Percentiles rank a stretch among this genome's conserved stretches.
Conservation (phyloP, 208 protist genomes). For the Acanthamoeba healyi region DNA sequence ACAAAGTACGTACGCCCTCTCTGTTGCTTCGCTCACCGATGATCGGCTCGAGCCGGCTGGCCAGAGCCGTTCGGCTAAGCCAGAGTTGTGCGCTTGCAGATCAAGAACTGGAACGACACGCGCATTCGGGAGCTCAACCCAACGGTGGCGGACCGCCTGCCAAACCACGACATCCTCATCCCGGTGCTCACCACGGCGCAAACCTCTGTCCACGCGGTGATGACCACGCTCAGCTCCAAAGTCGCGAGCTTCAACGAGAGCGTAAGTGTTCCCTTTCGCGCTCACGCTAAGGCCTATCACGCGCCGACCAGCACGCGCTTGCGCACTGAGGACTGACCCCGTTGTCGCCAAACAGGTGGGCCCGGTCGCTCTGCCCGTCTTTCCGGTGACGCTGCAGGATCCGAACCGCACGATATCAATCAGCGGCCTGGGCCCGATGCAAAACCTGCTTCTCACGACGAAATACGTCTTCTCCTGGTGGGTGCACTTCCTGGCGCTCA, state of each 20-base stretch:
- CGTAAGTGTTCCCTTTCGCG: neutral
- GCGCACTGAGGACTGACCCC: neutral
- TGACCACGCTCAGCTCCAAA: neutral
- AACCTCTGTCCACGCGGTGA: neutral
- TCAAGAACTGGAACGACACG: conserved; percentile 31
- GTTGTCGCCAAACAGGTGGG: neutral
- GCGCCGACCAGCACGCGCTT: neutral
- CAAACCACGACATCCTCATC: neutral
- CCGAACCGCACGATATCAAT: neutral
- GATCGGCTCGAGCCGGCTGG: no score
- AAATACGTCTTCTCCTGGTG: neutral
- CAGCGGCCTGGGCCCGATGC: neutral
- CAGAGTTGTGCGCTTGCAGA: no score
- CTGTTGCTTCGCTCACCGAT: neutral
- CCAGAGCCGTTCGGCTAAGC: no score
- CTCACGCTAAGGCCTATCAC: neutral
- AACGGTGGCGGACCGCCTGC: neutral
- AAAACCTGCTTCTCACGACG: neutral
- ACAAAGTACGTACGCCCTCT: neutral
- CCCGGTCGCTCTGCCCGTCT: neutral
- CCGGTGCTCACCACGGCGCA: conserved; percentile 12
- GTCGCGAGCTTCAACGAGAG: neutral
- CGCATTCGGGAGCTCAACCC: neutral
- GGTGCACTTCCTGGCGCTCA: conserved; percentile 19
- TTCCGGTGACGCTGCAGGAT: neutral